These are phyloP conservation scores for Phytophthora hybrid DNA, from an alignment of 352 stramenopile species.

Conservation along the genomic window DNA sequence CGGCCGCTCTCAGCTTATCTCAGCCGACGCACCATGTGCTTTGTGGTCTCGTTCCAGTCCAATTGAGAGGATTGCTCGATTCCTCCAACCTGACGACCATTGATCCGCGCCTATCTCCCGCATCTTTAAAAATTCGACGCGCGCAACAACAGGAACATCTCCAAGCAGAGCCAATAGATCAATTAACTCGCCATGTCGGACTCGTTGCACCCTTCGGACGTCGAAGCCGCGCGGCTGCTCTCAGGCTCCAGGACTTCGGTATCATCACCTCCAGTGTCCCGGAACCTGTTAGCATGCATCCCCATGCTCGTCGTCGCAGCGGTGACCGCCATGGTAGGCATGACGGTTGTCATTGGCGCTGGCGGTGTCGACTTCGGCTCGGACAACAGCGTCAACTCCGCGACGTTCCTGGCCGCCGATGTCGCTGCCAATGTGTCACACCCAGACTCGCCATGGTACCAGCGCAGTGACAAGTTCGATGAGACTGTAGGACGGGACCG, in stretches of 20 bases:
- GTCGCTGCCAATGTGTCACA: slow-evolving; percentile 21
- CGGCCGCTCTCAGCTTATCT: background rate
- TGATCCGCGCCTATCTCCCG: slow-evolving; percentile 24
- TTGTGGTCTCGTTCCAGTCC: background rate
- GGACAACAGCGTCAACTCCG: slow-evolving; percentile 18
- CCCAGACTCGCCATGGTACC: slow-evolving; percentile 27
- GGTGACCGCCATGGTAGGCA: slow-evolving; percentile 29
- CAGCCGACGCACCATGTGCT: background rate
- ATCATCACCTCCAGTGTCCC: slow-evolving; percentile 8
- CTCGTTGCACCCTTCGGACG: slow-evolving; percentile 3
- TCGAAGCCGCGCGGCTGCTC: slow-evolving; percentile 21
- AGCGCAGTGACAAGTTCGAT: slow-evolving; percentile 40
- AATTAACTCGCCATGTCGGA: slow-evolving; percentile 7
- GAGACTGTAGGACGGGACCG: slow-evolving; percentile 31
- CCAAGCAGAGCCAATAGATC: background rate
- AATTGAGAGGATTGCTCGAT: slow-evolving; percentile 12
- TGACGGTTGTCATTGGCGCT: slow-evolving; percentile 25
- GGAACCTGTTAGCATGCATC: slow-evolving; percentile 26
- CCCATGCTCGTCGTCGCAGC: slow-evolving; percentile 25
- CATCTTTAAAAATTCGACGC: slow-evolving; percentile 12
- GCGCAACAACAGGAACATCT: background rate
- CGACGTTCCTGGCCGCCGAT: slow-evolving; percentile 29
- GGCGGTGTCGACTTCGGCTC: slow-evolving; percentile 23
- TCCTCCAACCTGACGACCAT: slow-evolving; percentile 11
- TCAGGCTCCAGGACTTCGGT: slow-evolving; percentile 9